Evolutionary conservation across 2,329 filamentous ascomycete genomes (phyloP).

Genomic region (Scolecobasidium constrictum): DNA sequence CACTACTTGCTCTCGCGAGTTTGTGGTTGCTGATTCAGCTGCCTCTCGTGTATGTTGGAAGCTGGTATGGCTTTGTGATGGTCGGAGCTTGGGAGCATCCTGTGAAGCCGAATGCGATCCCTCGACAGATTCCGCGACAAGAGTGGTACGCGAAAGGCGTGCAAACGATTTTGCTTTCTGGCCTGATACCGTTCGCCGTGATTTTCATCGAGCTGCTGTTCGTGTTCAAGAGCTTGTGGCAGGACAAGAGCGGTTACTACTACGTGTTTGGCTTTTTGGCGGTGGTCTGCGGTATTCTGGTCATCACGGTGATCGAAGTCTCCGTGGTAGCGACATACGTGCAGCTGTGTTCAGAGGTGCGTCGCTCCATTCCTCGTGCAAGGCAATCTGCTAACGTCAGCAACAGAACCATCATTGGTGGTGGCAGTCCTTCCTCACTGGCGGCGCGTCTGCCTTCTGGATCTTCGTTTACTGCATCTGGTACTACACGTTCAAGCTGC

Average conservation of each 20-base stretch:
- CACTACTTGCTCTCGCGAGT: slow-evolving; percentile 58
- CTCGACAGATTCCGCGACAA: slow-evolving; percentile 64
- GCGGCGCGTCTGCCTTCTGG: slow-evolving; percentile 67
- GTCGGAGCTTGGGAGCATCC: slow-evolving; percentile 68
- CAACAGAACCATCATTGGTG: slow-evolving; percentile 73
- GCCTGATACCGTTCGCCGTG: slow-evolving; percentile 73
- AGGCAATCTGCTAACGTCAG: slow-evolving; percentile 11
- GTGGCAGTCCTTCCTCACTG: slow-evolving; percentile 80
- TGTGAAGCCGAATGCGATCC: slow-evolving; percentile 60
- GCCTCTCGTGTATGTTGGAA: slow-evolving; percentile 70
- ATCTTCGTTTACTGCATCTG: slow-evolving; percentile 73
- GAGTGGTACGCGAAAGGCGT: slow-evolving; percentile 63
- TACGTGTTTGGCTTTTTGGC: slow-evolving; percentile 83
- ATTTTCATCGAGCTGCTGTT: slow-evolving; percentile 82
- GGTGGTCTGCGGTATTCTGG: slow-evolving; percentile 59
- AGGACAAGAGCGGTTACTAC: slow-evolving; percentile 85
- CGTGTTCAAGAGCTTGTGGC: slow-evolving; percentile 78
- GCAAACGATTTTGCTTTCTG: slow-evolving; percentile 58
- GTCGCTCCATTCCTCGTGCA: slow-evolving; percentile 11
- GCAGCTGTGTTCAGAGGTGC: slow-evolving; percentile 65
- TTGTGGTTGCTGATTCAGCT: slow-evolving; percentile 82
- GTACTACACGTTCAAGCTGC: slow-evolving; percentile 73
- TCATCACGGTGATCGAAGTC: slow-evolving; percentile 70
- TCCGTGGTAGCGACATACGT: slow-evolving; percentile 76
- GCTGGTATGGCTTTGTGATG: slow-evolving; percentile 63